phyloP scores from a whole-genome alignment of 2,329 filamentous ascomycete species.

The Stemphylium beticola region DNA sequence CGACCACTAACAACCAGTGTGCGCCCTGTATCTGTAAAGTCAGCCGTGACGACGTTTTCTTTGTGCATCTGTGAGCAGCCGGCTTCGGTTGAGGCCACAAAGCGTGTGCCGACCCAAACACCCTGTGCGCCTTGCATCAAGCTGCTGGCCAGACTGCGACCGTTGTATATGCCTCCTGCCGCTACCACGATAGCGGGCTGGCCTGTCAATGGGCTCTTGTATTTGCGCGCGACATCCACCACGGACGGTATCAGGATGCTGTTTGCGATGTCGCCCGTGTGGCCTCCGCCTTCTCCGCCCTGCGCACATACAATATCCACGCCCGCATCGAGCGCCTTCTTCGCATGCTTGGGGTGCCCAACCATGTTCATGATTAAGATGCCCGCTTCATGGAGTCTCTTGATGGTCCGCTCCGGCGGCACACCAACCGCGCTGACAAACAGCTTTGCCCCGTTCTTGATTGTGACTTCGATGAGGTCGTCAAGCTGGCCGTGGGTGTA shows the following conservation, averaged over 20 bases:
- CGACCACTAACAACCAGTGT: slow-evolving; percentile 84
- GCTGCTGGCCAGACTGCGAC: slow-evolving; percentile 77
- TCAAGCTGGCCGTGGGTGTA: slow-evolving; percentile 91
- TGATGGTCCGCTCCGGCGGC: slow-evolving; percentile 75
- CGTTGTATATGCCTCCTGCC: slow-evolving; percentile 85
- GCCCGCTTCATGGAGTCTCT: slow-evolving; percentile 76
- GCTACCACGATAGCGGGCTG: slow-evolving; percentile 80
- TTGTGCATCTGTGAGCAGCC: slow-evolving; percentile 84
- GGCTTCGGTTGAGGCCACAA: slow-evolving; percentile 83
- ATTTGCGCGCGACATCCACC: slow-evolving; percentile 78
- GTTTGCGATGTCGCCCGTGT: slow-evolving; percentile 86
- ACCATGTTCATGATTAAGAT: slow-evolving; percentile 98
- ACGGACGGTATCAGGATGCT: slow-evolving; percentile 87
- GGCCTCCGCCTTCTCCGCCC: slow-evolving; percentile 90
- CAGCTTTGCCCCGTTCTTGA: slow-evolving; percentile 80
- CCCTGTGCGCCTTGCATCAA: slow-evolving; percentile 88
- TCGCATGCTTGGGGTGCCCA: slow-evolving; percentile 86
- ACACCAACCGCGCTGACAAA: slow-evolving; percentile 92
- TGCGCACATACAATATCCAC: slow-evolving; percentile 93
- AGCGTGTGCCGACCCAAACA: slow-evolving; percentile 94
- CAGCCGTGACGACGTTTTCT: slow-evolving; percentile 78
- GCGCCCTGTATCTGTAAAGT: slow-evolving; percentile 78
- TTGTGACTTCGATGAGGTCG: slow-evolving; percentile 84
- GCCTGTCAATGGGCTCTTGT: slow-evolving; percentile 74
- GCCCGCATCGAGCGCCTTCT: slow-evolving; percentile 83